phyloP scores from a whole-genome alignment of 2,329 filamentous ascomycete species.

The Aureobasidium sp. region DNA sequence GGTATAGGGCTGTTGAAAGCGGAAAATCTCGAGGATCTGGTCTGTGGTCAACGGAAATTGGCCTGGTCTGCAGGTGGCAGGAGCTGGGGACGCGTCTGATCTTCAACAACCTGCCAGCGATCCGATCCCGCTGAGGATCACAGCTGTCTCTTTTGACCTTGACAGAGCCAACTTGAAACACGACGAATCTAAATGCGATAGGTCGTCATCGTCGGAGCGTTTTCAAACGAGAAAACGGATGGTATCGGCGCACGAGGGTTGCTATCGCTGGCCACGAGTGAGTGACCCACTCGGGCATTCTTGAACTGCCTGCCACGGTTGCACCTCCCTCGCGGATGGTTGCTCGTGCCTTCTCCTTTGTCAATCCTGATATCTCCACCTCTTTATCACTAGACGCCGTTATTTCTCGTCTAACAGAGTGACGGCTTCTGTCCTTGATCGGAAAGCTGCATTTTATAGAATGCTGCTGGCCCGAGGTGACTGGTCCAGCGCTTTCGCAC shows the following conservation, averaged over 20 bases:
- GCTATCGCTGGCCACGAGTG: constrained; percentile 9
- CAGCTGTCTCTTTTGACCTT: background rate
- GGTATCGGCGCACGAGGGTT: constrained; percentile 6
- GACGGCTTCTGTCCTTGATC: background rate
- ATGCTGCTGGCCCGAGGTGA: background rate
- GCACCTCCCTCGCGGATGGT: background rate
- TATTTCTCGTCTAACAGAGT: background rate
- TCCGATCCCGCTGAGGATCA: constrained; percentile 6
- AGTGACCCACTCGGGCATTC: background rate
- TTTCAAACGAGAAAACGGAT: constrained; percentile 3
- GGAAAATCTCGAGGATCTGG: background rate
- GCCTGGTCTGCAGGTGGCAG: constrained; percentile 3
- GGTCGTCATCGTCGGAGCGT: background rate
- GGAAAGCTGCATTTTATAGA: background rate
- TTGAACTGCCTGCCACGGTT: background rate
- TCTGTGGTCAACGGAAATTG: background rate
- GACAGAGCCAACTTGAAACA: constrained; percentile 6
- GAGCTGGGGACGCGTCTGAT: background rate
- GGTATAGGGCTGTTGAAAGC: background rate
- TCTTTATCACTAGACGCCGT: constrained; percentile 12
- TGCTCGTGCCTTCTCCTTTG: constrained; percentile 13
- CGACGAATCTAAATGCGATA: background rate
- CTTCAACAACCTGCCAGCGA: background rate
- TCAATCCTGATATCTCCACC: constrained; percentile 7
- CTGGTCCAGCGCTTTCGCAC: constrained; percentile 8